Evolutionary conservation across 345 rosid species (phyloP).

Genomic region (Gossypium arboreum): DNA sequence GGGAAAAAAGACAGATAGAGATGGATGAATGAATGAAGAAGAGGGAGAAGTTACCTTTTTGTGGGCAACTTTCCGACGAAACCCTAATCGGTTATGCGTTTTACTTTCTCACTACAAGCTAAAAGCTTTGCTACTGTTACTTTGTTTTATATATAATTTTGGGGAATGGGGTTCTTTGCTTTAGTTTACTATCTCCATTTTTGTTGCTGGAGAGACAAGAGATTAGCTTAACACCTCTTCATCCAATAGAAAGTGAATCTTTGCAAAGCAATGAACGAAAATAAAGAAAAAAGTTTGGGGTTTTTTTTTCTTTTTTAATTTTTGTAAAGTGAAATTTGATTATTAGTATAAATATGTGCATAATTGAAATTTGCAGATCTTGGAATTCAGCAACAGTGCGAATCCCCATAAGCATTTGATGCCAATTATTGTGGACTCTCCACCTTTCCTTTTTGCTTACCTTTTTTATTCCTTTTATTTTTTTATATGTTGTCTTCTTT

Average conservation of each 20-base stretch:
- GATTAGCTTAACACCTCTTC: not conserved
- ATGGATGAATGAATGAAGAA: not conserved
- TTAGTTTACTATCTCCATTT: not conserved
- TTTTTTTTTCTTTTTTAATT: not conserved
- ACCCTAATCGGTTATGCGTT: constrained; percentile 9
- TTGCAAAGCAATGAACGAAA: constrained; percentile 3
- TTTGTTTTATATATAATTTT: not conserved
- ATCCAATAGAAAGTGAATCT: not conserved
- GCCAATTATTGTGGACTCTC: constrained; percentile 53
- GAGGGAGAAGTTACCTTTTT: constrained; percentile 19
- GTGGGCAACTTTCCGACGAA: constrained; percentile 38
- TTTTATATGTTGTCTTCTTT: not conserved
- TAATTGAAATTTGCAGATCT: constrained; percentile 39
- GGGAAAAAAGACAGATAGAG: not conserved
- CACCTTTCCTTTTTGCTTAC: constrained; percentile 27
- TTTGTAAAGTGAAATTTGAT: not conserved
- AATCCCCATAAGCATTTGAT: constrained; percentile 79
- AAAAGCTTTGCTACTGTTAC: not conserved
- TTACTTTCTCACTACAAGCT: constrained; percentile 12
- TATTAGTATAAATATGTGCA: not conserved
- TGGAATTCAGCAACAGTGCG: constrained; percentile 70
- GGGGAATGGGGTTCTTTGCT: not conserved
- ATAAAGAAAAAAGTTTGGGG: not conserved
- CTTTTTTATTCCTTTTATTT: constrained; percentile 14
- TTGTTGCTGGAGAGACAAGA: not conserved